phyloP scores from a whole-genome alignment of 164 flowering plant genomes.

The Platanus orientalis region DNA sequence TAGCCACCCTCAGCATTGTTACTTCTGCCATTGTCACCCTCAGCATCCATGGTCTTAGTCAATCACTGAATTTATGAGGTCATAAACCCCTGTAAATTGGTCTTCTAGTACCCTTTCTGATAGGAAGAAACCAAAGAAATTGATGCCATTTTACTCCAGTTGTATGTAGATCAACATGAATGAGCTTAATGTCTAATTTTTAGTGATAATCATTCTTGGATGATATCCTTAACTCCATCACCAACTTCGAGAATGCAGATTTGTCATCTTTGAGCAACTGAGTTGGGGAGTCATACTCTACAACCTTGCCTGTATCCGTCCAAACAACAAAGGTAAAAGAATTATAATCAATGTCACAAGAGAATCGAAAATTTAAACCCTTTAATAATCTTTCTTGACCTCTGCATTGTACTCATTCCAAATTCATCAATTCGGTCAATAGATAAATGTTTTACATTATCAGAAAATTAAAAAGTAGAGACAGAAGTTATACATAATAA shows the following conservation, averaged over 20 bases:
- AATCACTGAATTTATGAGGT: too few species aligned
- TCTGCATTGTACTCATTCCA: too few species aligned
- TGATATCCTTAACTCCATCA: constrained; percentile 63
- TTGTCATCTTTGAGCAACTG: constrained; percentile 40
- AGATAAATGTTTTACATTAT: too few species aligned
- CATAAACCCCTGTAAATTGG: not conserved
- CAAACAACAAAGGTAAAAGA: constrained; percentile 11
- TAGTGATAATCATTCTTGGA: constrained; percentile 18
- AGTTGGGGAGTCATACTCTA: constrained; percentile 66
- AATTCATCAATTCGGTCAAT: too few species aligned
- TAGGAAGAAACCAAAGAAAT: not conserved
- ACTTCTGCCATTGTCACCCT: not conserved
- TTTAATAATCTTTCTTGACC: too few species aligned
- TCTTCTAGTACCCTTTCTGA: too few species aligned
- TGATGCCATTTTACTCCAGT: not conserved
- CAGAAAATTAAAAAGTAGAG: too few species aligned
- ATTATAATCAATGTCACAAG: too few species aligned
- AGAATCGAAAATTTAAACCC: too few species aligned
- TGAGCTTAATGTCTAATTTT: not conserved
- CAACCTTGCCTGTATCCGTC: constrained; percentile 49
- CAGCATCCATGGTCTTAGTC: too few species aligned
- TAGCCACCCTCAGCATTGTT: not conserved
- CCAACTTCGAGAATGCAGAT: constrained; percentile 69
- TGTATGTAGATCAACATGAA: not conserved
- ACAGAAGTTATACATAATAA: too few species aligned